Conservation (phyloP, 768 basidiomycete genomes). For the Phanerochaete sordida region DNA sequence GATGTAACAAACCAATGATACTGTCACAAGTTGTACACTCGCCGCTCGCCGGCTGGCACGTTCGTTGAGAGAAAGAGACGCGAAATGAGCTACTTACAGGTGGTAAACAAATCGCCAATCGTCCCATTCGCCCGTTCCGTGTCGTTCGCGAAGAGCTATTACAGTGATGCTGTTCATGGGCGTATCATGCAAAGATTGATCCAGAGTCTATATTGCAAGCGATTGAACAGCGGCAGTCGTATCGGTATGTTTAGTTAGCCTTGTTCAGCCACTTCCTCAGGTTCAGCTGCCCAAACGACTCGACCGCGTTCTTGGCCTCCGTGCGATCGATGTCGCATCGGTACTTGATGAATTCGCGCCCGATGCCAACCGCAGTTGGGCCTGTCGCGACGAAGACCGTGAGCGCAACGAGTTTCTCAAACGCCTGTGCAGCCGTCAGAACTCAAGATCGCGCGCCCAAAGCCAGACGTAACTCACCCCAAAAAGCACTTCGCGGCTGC, state of each 20-base stretch:
- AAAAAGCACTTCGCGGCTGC: constrained; percentile 60
- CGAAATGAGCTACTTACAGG: too few relatives aligned
- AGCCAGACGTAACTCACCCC: constrained; percentile 43
- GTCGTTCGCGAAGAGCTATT: too few relatives aligned
- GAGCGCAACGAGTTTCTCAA: constrained; percentile 59
- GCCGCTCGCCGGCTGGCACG: too few relatives aligned
- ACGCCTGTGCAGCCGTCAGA: constrained; percentile 49
- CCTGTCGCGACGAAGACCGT: constrained; percentile 54
- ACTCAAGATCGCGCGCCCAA: neutral
- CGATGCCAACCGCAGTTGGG: constrained; percentile 44
- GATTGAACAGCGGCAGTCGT: too few relatives aligned
- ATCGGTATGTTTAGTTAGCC: constrained; percentile 27
- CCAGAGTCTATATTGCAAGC: neutral
- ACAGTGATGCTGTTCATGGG: too few relatives aligned
- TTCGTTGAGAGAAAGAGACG: too few relatives aligned
- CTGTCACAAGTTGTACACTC: too few relatives aligned
- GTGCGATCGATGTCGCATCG: constrained; percentile 60
- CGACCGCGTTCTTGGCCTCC: constrained; percentile 66
- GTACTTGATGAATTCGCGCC: constrained; percentile 74
- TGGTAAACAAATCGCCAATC: too few relatives aligned
- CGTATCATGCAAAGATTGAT: too few relatives aligned
- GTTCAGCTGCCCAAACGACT: constrained; percentile 61
- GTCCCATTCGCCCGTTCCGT: too few relatives aligned
- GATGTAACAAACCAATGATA: neutral
- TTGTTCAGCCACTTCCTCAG: constrained; percentile 79